Conservation (phyloP, 73 alveolate species). For the Diophrys sp. region DNA sequence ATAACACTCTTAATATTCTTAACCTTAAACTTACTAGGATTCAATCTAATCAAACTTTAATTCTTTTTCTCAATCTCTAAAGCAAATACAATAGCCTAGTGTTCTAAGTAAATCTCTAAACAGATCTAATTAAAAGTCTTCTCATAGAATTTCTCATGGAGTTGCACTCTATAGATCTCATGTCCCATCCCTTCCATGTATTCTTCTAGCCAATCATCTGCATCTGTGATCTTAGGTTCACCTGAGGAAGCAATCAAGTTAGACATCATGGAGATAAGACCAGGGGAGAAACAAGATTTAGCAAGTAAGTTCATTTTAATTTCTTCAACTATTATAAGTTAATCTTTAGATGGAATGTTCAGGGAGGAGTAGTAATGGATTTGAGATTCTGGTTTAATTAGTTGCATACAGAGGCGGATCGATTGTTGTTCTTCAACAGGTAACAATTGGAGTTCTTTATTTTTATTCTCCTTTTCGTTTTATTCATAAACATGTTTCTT, state of each 20-base stretch:
- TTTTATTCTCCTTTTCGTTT: slow-evolving; percentile 54
- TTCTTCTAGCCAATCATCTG: slow-evolving; percentile 91
- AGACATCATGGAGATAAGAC: slow-evolving; percentile 83
- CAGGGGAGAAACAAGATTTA: slow-evolving; percentile 96
- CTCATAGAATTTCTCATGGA: slow-evolving; percentile 73
- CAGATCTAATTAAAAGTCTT: slow-evolving; percentile 87
- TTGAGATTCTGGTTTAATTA: slow-evolving; percentile 94
- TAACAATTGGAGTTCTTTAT: too few relatives aligned
- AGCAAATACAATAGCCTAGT: slow-evolving; percentile 90
- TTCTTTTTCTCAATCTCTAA: slow-evolving; percentile 87
- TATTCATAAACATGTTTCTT: slow-evolving; percentile 86
- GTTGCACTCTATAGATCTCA: slow-evolving; percentile 84
- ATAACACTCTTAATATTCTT: slow-evolving; percentile 75
- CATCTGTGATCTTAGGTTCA: slow-evolving; percentile 31
- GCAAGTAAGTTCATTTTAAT: slow-evolving; percentile 87
- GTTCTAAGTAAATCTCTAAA: slow-evolving; percentile 77
- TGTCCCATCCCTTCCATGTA: slow-evolving; percentile 93
- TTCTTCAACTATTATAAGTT: slow-evolving; percentile 79
- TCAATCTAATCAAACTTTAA: slow-evolving; percentile 77
- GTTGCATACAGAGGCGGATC: slow-evolving; percentile 84
- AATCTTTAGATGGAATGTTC: slow-evolving; percentile 61
- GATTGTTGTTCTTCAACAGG: slow-evolving; percentile 9
- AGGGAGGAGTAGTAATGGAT: slow-evolving; percentile 78
- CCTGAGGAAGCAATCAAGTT: slow-evolving; percentile 90
- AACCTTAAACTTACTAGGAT: slow-evolving; percentile 86